These are phyloP conservation scores for Ampelomyces quisqualis DNA, from an alignment of 2,329 filamentous ascomycete species.

Conservation along the genomic window DNA sequence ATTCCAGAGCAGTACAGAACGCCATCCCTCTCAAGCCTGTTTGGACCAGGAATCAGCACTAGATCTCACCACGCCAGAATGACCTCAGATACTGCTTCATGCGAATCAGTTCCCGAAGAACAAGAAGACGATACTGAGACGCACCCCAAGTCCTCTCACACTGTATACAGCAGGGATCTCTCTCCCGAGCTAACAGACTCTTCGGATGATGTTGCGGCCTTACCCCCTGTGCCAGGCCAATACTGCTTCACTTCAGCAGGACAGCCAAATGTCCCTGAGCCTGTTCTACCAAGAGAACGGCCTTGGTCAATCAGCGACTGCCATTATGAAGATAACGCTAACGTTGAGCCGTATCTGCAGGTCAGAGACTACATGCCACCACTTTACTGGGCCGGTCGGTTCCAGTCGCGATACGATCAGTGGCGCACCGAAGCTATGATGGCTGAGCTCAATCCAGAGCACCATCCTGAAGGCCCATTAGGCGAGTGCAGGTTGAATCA, in stretches of 20 bases:
- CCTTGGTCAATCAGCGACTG: constrained; percentile 10
- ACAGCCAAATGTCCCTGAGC: too few relatives aligned
- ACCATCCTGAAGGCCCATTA: constrained; percentile 15
- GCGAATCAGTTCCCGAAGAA: constrained; percentile 10
- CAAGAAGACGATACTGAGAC: too few relatives aligned
- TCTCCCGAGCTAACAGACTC: too few relatives aligned
- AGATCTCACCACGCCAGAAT: background rate
- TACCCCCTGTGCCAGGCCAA: too few relatives aligned
- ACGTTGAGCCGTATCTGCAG: constrained; percentile 23
- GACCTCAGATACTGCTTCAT: constrained; percentile 6
- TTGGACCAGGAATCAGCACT: background rate
- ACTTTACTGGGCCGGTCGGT: constrained; percentile 40
- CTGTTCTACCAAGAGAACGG: too few relatives aligned
- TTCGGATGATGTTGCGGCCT: too few relatives aligned
- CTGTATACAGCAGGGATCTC: too few relatives aligned
- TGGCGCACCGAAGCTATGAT: constrained; percentile 39
- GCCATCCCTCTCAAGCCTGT: constrained; percentile 17
- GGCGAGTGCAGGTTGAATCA: constrained; percentile 27
- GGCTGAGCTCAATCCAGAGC: constrained; percentile 16
- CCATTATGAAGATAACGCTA: constrained; percentile 18
- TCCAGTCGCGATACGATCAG: constrained; percentile 36
- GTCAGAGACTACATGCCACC: constrained; percentile 38
- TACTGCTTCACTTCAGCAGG: too few relatives aligned
- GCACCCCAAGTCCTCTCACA: too few relatives aligned
- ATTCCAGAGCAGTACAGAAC: constrained; percentile 26